phyloP scores from a whole-genome alignment of 1,139 yeast species.

The Sugiyamaella castrensis region DNA sequence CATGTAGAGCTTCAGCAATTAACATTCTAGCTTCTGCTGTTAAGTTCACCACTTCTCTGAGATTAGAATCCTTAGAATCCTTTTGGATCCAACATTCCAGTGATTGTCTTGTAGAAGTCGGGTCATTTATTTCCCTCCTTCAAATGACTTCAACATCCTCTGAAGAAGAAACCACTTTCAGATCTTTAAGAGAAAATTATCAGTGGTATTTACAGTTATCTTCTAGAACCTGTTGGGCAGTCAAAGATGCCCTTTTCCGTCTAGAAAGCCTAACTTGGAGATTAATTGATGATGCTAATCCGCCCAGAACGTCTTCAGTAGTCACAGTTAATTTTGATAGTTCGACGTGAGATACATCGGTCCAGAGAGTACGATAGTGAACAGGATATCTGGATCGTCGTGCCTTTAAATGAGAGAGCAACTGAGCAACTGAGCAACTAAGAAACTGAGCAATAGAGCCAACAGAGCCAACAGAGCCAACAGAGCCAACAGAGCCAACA shows the following conservation, averaged over 20 bases:
- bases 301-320: neutral
- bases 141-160: conserved; percentile 18
- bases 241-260: conserved; percentile 7
- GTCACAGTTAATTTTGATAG: too few species aligned
- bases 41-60: conserved; percentile 20
- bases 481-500: too few species aligned
- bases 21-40: conserved; percentile 13
- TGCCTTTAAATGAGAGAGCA: too few species aligned
- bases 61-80: conserved; percentile 24
- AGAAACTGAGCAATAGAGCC: too few species aligned
- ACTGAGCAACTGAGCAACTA: too few species aligned
- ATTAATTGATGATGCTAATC: neutral
- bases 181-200: conserved; percentile 16
- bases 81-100: conserved; percentile 28
- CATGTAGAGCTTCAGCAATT: conserved; percentile 2
- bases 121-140: conserved; percentile 23
- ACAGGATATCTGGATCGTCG: too few species aligned
- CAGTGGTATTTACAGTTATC: conserved; percentile 24
- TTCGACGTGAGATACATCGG: too few species aligned
- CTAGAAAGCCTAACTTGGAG: conserved; percentile 10
- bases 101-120: conserved; percentile 28
- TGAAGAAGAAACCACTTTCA: conserved; percentile 17
- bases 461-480: too few species aligned
- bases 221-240: conserved; percentile 15
- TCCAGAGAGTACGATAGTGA: too few species aligned